Percentiles rank a stretch among this genome's conserved stretches.
phyloP scores from a whole-genome alignment of 164 flowering plant genomes.

The Annona cherimola region DNA sequence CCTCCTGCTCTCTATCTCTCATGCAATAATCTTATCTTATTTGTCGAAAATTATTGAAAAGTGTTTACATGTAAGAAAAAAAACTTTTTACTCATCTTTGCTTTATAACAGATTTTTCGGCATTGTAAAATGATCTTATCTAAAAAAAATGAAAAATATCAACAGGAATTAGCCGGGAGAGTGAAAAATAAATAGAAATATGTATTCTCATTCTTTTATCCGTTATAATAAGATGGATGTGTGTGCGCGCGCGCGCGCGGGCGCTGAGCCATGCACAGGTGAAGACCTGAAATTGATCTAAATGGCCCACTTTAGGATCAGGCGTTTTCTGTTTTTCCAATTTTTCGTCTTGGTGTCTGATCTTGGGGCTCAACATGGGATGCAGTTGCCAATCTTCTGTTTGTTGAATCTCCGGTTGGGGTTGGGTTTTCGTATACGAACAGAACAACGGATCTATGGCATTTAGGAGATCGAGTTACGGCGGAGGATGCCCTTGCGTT shows the following conservation, averaged over 20 bases:
- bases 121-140: too few species aligned
- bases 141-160: too few species aligned
- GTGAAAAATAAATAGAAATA: too few species aligned
- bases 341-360: background rate
- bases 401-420: conserved; percentile 58
- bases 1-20: background rate
- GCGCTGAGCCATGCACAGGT: background rate
- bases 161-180: too few species aligned
- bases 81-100: too few species aligned
- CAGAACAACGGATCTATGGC: conserved; percentile 29
- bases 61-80: too few species aligned
- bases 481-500: conserved; percentile 50
- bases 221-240: too few species aligned
- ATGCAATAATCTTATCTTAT: too few species aligned
- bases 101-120: too few species aligned
- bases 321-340: background rate
- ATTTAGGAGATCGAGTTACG: conserved; percentile 41
- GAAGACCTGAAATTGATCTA: background rate
- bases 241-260: too few species aligned
- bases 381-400: conserved; percentile 54
- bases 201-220: too few species aligned
- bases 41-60: too few species aligned
- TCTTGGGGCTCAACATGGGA: background rate
- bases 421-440: conserved; percentile 63
- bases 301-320: background rate